A percentile compares a stretch with the other conserved stretches of the same genome.
phyloP scores from a whole-genome alignment of 2,329 filamentous ascomycete genomes.

The Onygena corvina region DNA sequence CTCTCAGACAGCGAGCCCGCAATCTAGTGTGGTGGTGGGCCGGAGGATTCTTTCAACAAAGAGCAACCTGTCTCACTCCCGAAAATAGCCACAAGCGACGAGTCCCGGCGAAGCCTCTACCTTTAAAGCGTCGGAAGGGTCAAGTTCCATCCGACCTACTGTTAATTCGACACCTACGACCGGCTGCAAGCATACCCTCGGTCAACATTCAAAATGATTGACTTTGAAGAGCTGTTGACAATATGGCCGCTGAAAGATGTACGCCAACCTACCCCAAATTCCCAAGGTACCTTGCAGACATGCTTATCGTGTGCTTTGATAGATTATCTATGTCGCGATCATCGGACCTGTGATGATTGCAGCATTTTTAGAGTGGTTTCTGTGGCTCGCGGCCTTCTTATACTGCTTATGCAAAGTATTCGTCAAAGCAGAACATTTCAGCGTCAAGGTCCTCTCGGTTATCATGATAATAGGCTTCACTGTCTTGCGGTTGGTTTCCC shows the following conservation, averaged over 20 bases:
- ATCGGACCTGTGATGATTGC: slow-evolving; percentile 71
- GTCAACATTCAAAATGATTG: slow-evolving; percentile 1
- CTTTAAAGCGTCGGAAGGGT: not conserved
- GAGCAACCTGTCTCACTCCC: not conserved
- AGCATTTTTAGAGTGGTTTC: slow-evolving; percentile 81
- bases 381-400: slow-evolving; percentile 86
- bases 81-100: not conserved
- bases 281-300: not conserved
- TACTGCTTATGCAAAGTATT: slow-evolving; percentile 87
- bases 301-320: slow-evolving; percentile 1
- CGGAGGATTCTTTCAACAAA: not conserved
- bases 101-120: not conserved
- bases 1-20: too few species aligned
- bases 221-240: slow-evolving; percentile 12
- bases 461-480: slow-evolving; percentile 63
- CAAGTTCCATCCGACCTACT: not conserved
- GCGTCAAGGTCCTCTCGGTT: slow-evolving; percentile 64
- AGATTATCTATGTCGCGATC: slow-evolving; percentile 79
- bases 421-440: slow-evolving; percentile 78
- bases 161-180: not conserved
- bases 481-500: slow-evolving; percentile 51
- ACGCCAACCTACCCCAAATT: not conserved
- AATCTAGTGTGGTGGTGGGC: not conserved
- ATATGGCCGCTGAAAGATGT: slow-evolving; percentile 32
- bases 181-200: too few species aligned